phyloP scores from a whole-genome alignment of 345 rosid species.

The Iberis pinnata region DNA sequence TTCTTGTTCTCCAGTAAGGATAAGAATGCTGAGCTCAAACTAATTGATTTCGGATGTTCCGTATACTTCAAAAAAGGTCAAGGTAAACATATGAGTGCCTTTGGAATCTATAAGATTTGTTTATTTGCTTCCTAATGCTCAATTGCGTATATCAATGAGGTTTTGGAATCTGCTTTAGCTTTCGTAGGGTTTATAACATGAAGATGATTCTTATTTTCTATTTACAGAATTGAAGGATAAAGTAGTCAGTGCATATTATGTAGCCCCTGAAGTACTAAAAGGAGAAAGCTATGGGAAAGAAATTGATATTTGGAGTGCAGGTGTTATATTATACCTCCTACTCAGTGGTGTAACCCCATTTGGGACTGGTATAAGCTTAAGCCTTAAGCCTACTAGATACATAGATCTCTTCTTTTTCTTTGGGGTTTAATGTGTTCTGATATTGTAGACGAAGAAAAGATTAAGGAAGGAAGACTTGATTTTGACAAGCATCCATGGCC shows the following conservation, averaged over 20 bases:
- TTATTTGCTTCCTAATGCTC: too few species aligned
- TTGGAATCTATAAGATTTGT: not conserved
- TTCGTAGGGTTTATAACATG: too few species aligned
- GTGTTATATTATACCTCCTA: not conserved
- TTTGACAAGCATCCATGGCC: constrained; percentile 72
- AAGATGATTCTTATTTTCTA: too few species aligned
- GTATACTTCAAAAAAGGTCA: constrained; percentile 37
- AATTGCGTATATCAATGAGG: too few species aligned
- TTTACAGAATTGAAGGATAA: not conserved
- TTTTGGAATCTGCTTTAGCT: not conserved
- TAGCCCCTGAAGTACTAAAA: not conserved
- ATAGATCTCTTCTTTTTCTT: not conserved
- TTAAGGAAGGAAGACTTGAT: constrained; percentile 48
- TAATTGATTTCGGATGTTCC: constrained; percentile 61
- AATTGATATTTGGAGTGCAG: not conserved
- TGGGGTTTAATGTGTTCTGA: constrained; percentile 2
- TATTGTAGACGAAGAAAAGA: constrained; percentile 33
- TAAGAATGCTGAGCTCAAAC: constrained; percentile 46
- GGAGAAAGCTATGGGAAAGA: not conserved
- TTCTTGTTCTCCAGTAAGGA: constrained; percentile 49
- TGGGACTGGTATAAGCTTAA: not conserved
- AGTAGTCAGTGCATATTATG: not conserved
- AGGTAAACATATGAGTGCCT: too few species aligned
- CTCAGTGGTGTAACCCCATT: not conserved
- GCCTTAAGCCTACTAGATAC: not conserved